Conservation (phyloP, 148 eudicot species). For the Talinum fruticosum region DNA sequence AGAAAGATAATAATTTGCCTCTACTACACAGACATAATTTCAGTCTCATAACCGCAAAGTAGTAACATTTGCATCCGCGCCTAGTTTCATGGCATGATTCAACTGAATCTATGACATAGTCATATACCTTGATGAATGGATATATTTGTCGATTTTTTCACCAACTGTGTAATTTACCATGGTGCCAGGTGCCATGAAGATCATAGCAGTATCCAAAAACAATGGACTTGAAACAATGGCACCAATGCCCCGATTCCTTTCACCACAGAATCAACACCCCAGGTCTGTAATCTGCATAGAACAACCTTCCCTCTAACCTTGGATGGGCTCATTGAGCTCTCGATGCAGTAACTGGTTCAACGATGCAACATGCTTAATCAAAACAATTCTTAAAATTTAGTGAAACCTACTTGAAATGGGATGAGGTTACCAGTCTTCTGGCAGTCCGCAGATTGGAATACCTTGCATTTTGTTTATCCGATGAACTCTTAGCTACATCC, state of each 20-base stretch:
- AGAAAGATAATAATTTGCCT: neutral
- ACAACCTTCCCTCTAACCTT: constrained; percentile 86
- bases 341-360: constrained; percentile 37
- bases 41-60: neutral
- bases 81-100: neutral
- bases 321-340: constrained; percentile 56
- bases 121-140: constrained; percentile 56
- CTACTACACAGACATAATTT: neutral
- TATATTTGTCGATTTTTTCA: constrained; percentile 41
- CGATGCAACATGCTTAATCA: constrained; percentile 8
- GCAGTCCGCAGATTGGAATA: constrained; percentile 14
- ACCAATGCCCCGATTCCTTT: constrained; percentile 76
- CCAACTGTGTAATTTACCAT: constrained; percentile 43
- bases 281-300: constrained; percentile 48
- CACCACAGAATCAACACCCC: constrained; percentile 71
- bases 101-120: neutral
- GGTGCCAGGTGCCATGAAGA: constrained; percentile 82
- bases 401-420: neutral
- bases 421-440: neutral
- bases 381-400: neutral
- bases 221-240: constrained; percentile 47
- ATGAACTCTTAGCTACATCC: constrained; percentile 56
- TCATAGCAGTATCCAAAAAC: constrained; percentile 58
- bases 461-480: constrained; percentile 53
- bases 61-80: neutral